These are phyloP conservation scores for Fusarium sp. DNA, from an alignment of 2,329 filamentous ascomycete species.

Conservation along the genomic window DNA sequence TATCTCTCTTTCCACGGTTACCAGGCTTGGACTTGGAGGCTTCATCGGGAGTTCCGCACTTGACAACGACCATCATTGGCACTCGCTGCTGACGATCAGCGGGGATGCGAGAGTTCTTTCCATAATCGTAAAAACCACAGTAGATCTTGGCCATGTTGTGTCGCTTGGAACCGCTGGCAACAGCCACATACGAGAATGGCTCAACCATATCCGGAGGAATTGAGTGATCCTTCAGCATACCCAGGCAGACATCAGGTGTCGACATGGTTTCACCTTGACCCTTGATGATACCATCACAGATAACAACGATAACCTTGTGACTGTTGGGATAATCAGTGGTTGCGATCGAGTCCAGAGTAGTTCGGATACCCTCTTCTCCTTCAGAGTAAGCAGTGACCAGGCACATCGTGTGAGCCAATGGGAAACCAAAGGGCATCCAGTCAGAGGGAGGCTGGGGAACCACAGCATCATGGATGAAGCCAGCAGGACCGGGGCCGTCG, in stretches of 20 bases:
- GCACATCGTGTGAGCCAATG: conserved; percentile 92
- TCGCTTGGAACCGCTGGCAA: conserved; percentile 93
- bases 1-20: conserved; percentile 98
- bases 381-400: conserved; percentile 97
- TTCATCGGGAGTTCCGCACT: conserved; percentile 94
- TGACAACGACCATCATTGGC: conserved; percentile 96
- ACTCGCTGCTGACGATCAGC: conserved; percentile 92
- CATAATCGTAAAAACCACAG: conserved; percentile 98
- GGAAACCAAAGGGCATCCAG: conserved; percentile 97
- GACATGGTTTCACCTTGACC: conserved; percentile 87
- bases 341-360: conserved; percentile 94
- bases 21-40: conserved; percentile 85
- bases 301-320: conserved; percentile 95
- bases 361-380: conserved; percentile 90
- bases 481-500: conserved; percentile 83
- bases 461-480: conserved; percentile 96
- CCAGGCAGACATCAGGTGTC: conserved; percentile 88
- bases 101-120: conserved; percentile 80
- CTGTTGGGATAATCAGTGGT: conserved; percentile 99
- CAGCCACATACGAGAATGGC: conserved; percentile 94
- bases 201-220: conserved; percentile 83
- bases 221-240: conserved; percentile 95
- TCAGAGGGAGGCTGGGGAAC: conserved; percentile 96
- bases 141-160: conserved; percentile 99
- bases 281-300: conserved; percentile 98